A percentile compares a stretch with the other conserved stretches of the same genome.
Conservation (phyloP, 2,329 filamentous ascomycete species). For the Xylaria sp. region DNA sequence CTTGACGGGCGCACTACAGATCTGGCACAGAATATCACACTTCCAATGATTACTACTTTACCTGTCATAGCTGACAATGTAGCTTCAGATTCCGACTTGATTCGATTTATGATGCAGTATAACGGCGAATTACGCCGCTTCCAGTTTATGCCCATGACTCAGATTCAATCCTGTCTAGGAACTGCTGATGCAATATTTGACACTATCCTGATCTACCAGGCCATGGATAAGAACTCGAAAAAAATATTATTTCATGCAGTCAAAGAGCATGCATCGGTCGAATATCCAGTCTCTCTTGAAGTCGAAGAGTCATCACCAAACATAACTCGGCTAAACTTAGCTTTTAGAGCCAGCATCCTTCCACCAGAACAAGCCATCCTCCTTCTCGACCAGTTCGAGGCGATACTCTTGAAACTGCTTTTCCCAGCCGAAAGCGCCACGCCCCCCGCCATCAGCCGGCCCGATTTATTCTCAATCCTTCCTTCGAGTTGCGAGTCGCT, state of each 20-base stretch:
- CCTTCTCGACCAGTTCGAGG: slow-evolving; percentile 78
- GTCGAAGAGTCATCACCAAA: slow-evolving; percentile 67
- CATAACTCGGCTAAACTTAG: slow-evolving; percentile 71
- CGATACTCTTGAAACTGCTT: slow-evolving; percentile 69
- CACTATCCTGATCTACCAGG: slow-evolving; percentile 86
- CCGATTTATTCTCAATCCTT: slow-evolving; percentile 70
- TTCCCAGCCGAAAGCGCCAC: slow-evolving; percentile 57
- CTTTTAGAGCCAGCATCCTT: slow-evolving; percentile 71
- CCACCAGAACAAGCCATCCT: slow-evolving; percentile 74
- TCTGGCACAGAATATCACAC: slow-evolving; percentile 67
- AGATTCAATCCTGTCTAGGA: slow-evolving; percentile 78
- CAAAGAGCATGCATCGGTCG: slow-evolving; percentile 75
- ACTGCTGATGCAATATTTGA: slow-evolving; percentile 78
- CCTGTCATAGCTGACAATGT: slow-evolving; percentile 73
- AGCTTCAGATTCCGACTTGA: slow-evolving; percentile 65
- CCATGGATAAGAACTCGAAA: slow-evolving; percentile 53
- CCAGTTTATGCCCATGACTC: slow-evolving; percentile 76
- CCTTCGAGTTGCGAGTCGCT: slow-evolving; percentile 70
- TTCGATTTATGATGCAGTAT: slow-evolving; percentile 72
- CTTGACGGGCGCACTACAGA: slow-evolving; percentile 78
- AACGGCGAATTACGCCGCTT: slow-evolving; percentile 74
- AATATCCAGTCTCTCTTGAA: slow-evolving; percentile 86
- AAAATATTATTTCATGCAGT: slow-evolving; percentile 66
- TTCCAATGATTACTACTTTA: slow-evolving; percentile 86
- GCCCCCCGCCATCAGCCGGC: slow-evolving; percentile 49